Percentiles rank a stretch among this genome's conserved stretches.
phyloP scores from a whole-genome alignment of 1,139 yeast genomes.

The Starmera stellimalicola region DNA sequence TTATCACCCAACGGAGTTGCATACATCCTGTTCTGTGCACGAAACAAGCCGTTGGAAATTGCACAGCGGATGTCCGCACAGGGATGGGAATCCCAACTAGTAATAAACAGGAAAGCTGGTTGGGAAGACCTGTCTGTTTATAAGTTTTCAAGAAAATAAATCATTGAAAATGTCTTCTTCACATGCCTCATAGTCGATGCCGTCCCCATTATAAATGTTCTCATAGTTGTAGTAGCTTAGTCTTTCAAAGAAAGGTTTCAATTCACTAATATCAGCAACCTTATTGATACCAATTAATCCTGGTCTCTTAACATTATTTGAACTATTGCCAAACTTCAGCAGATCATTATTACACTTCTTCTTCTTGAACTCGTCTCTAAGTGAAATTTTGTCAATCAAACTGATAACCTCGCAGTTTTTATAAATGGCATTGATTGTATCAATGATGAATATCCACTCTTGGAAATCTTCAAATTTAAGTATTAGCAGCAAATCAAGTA shows the following conservation, averaged over 20 bases:
- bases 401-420: slow-evolving; percentile 25
- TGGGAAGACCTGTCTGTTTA: slow-evolving; percentile 89
- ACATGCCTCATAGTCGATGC: slow-evolving; percentile 40
- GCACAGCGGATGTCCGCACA: slow-evolving; percentile 32
- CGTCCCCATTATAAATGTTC: slow-evolving; percentile 48
- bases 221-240: slow-evolving; percentile 69
- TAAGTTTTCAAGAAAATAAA: slow-evolving; percentile 38
- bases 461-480: slow-evolving; percentile 70
- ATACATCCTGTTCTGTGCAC: slow-evolving; percentile 75
- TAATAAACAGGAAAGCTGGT: slow-evolving; percentile 73
- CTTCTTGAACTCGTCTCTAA: slow-evolving; percentile 13
- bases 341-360: slow-evolving; percentile 3
- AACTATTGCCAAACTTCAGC: slow-evolving; percentile 7
- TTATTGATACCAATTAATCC: slow-evolving; percentile 36
- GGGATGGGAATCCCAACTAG: slow-evolving; percentile 47
- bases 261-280: slow-evolving; percentile 36
- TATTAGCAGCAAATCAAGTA: slow-evolving; percentile 64
- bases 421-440: slow-evolving; percentile 56
- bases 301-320: slow-evolving; percentile 27
- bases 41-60: slow-evolving; percentile 68
- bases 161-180: slow-evolving; percentile 48
- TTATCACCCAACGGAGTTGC: slow-evolving; percentile 60
- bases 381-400: slow-evolving; percentile 27
- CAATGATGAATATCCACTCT: slow-evolving; percentile 82
- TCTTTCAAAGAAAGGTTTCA: slow-evolving; percentile 63